Evolutionary conservation across 352 stramenopile genomes (phyloP), one percentile per base, ranked within the genome.

Genomic region (Pythium phragmiticola): DNA sequence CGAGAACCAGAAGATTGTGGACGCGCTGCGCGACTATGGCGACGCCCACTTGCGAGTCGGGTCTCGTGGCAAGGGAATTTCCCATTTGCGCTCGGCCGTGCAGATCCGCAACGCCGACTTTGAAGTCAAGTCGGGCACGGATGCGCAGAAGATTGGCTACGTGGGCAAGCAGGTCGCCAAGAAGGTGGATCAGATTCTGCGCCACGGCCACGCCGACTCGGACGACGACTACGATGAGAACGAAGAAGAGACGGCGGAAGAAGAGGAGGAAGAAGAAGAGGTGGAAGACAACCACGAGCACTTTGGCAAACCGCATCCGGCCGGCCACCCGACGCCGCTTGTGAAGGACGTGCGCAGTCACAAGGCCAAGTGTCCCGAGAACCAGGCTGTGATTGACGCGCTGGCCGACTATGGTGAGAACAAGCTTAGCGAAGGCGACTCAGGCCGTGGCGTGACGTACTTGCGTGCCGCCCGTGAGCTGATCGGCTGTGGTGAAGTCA

Each of bases 171-270:
- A 69, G 2, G 74, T 91, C 26, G 77, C 78, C 1, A 67, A 72
- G 36, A 93, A 91, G 63, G 82, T 93, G 16, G 77, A 91, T 47
- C 84, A 91, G 70, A 93, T 93, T 58, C 60, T 93, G 21, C 52
- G 78, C 13, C 69, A 89, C 0, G 84, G 82, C 0, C 78, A 93
- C 48, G 84, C 82, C 8, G 84, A 93, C 17, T 87, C 75, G 43
- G 77, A 86, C 33, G 70, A 77, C 19, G 84, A 87, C 63, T 78
- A 88, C 23, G 77, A 83, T 52, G 75, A 81, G n/a, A 77, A 73
- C 14, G 82, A 84, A 7, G 84, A 86, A 8, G 74, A 72, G 14
- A 70, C 60, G 7, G 52, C 28, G 9, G 77, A 74, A 53, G 41
- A 62, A 12, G 60, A 58, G 12, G 59, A 68, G 17, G 80, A 74